phyloP scores from a whole-genome alignment of 1,284 basidiomycete genomes.

The Fistulina hepatica region DNA sequence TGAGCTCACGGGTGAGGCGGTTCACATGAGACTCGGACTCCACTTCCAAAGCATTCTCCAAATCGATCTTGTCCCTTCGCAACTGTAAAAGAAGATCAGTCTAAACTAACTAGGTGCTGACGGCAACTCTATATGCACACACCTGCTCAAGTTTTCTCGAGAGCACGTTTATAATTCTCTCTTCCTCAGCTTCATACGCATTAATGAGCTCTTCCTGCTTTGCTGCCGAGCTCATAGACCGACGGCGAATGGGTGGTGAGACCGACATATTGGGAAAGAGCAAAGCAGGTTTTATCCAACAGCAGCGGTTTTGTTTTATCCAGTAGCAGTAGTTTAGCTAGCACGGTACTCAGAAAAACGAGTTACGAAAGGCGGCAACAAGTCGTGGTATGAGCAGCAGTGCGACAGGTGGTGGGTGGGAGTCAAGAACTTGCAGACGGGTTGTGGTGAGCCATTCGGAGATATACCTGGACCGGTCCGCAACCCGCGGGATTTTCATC shows the following conservation, averaged over 20 bases:
- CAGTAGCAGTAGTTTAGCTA: too few relatives aligned
- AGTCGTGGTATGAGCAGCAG: too few relatives aligned
- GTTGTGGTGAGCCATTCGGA: too few relatives aligned
- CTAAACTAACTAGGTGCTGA: constrained; percentile 2
- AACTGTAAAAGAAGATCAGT: constrained; percentile 33
- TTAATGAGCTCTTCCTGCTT: constrained; percentile 70
- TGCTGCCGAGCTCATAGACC: constrained; percentile 41
- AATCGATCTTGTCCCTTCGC: constrained; percentile 70
- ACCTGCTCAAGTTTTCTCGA: constrained; percentile 74
- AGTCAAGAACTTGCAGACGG: too few relatives aligned
- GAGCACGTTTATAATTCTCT: constrained; percentile 70
- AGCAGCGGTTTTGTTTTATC: too few relatives aligned
- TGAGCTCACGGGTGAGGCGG: constrained; percentile 55
- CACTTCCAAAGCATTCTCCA: constrained; percentile 70
- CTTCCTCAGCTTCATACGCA: constrained; percentile 79
- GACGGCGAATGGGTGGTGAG: constrained; percentile 48
- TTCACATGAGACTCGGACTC: constrained; percentile 75
- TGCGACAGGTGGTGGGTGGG: too few relatives aligned
- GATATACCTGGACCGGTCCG: too few relatives aligned
- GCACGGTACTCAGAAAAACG: too few relatives aligned
- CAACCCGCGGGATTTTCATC: too few relatives aligned
- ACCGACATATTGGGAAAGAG: constrained; percentile 36
- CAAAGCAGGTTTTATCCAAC: neutral
- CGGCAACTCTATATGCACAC: constrained; percentile 17
- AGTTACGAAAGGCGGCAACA: too few relatives aligned